Evolutionary conservation across 306 rosid species (phyloP).

Genomic region (Canavalia ensiformis): DNA sequence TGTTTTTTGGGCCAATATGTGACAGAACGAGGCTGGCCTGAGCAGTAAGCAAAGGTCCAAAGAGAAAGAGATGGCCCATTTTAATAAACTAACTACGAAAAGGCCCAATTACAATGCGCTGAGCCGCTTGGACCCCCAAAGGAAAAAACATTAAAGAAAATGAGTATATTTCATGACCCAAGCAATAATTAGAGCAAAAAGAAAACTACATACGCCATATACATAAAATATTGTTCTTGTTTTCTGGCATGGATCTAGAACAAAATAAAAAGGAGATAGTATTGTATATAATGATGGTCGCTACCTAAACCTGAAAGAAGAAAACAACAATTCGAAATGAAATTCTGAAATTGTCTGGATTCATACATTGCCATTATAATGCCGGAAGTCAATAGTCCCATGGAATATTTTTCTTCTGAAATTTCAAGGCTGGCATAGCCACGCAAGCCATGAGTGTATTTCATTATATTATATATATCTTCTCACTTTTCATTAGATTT

Average conservation of each 20-base stretch:
- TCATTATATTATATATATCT: conserved; percentile 22
- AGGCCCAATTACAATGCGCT: background rate
- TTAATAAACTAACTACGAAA: too few relatives aligned
- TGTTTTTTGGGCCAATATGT: background rate
- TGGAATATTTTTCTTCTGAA: conserved; percentile 22
- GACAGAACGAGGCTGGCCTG: background rate
- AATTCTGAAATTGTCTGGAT: conserved; percentile 3
- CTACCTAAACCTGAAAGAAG: conserved; percentile 23
- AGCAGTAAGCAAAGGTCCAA: background rate
- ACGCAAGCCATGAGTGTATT: conserved; percentile 2
- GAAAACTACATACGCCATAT: background rate
- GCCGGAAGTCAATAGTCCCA: conserved; percentile 2
- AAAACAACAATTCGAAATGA: conserved; percentile 31
- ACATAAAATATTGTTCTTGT: background rate
- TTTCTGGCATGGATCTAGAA: background rate
- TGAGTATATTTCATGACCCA: background rate
- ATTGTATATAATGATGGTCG: background rate
- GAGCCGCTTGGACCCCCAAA: background rate
- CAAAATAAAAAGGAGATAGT: background rate
- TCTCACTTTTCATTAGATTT: background rate
- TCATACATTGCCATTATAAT: conserved; percentile 34
- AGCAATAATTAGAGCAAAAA: background rate
- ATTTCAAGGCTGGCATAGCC: background rate
- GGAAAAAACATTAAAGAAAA: background rate
- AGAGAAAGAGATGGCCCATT: background rate